A percentile compares a stretch with the other conserved stretches of the same genome.
Evolutionary conservation across 345 rosid genomes (phyloP).

Genomic region (Brassica napus): DNA sequence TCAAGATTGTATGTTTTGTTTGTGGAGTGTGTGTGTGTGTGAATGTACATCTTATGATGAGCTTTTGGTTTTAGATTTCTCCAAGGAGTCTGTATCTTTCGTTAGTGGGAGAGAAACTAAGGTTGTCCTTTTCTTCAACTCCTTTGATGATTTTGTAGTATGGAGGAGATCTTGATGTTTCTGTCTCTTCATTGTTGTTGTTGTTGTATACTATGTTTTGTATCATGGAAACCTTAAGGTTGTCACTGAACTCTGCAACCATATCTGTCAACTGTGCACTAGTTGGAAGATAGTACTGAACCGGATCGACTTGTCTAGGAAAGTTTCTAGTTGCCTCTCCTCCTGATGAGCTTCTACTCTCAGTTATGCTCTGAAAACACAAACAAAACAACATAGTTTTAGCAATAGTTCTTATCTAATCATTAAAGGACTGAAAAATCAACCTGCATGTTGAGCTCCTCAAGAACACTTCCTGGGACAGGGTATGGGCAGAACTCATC

Average conservation of each 20-base stretch:
- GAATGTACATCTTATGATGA: constrained; percentile 17
- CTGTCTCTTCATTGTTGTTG: constrained; percentile 64
- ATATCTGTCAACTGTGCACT: constrained; percentile 56
- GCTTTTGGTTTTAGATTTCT: constrained; percentile 8
- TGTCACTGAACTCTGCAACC: constrained; percentile 58
- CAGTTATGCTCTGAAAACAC: constrained; percentile 55
- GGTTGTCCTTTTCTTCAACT: constrained; percentile 19
- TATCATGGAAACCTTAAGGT: constrained; percentile 40
- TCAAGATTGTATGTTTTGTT: constrained; percentile 21
- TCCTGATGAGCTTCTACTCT: constrained; percentile 52
- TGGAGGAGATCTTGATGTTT: constrained; percentile 31
- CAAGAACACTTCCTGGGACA: constrained; percentile 86
- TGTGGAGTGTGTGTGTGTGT: constrained; percentile 19
- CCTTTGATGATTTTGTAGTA: constrained; percentile 23
- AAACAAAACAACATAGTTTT: background rate
- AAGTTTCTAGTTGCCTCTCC: constrained; percentile 55
- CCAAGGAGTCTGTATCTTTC: constrained; percentile 41
- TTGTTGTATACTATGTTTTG: constrained; percentile 75
- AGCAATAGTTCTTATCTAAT: constrained; percentile 7
- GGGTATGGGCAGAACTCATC: constrained; percentile 93
- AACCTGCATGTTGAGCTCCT: constrained; percentile 87
- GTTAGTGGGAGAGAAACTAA: constrained; percentile 5
- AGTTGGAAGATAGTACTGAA: constrained; percentile 61
- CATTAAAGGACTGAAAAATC: constrained; percentile 23
- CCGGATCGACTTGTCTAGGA: constrained; percentile 66